Evolutionary conservation across 495 filamentous ascomycete genomes (phyloP).

Genomic region (Hypoxylon trugodes): DNA sequence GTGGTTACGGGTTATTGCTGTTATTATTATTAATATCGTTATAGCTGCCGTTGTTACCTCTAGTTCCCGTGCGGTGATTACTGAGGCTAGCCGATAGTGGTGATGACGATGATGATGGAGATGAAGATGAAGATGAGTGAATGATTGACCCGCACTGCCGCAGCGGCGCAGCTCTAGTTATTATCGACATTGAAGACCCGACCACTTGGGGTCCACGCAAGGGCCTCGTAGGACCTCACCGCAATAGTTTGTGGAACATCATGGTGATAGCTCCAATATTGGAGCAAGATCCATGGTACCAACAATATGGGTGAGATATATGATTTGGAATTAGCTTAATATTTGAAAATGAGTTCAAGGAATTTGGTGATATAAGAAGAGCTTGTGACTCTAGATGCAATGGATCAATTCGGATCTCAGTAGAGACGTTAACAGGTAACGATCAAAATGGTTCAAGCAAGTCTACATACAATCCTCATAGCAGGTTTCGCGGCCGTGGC

Average conservation of each 20-base stretch:
- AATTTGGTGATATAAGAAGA: background rate
- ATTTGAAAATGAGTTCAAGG: slow-evolving; percentile 8
- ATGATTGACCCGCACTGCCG: slow-evolving; percentile 1
- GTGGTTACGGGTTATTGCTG: too few species aligned
- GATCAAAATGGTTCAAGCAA: slow-evolving; percentile 12
- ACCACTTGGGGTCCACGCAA: background rate
- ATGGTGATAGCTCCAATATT: background rate
- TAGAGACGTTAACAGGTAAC: background rate
- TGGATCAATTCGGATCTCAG: background rate
- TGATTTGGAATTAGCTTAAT: background rate
- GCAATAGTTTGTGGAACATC: background rate
- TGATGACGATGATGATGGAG: too few species aligned
- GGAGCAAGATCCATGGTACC: background rate
- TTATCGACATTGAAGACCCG: slow-evolving; percentile 4
- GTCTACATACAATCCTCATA: background rate
- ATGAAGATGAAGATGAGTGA: background rate
- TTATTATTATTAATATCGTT: too few species aligned
- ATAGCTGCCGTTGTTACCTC: background rate
- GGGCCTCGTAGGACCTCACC: slow-evolving; percentile 1
- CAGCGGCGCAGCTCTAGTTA: slow-evolving; percentile 8
- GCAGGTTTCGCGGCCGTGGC: slow-evolving; percentile 19
- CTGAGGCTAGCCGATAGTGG: too few species aligned
- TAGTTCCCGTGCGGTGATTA: background rate
- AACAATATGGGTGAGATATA: background rate
- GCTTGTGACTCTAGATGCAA: too few species aligned